Evolutionary conservation across 2,329 filamentous ascomycete species (phyloP).

Genomic region (Didymella pomorum): DNA sequence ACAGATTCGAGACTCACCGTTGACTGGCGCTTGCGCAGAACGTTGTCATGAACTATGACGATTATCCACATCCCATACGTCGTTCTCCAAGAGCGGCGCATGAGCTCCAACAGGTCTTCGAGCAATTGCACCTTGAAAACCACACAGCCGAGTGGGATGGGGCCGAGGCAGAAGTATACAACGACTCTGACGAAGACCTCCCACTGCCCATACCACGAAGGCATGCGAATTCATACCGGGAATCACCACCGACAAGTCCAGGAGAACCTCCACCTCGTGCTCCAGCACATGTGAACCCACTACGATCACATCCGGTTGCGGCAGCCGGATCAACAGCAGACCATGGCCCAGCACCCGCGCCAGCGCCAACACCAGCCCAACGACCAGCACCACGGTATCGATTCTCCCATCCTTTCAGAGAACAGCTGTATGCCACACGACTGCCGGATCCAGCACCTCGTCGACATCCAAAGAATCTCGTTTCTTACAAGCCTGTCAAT

Average conservation of each 20-base stretch:
- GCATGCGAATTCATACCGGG: constrained; percentile 13
- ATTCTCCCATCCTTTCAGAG: constrained; percentile 22
- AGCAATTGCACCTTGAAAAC: constrained; percentile 21
- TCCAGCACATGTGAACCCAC: constrained; percentile 30
- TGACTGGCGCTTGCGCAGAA: constrained; percentile 9
- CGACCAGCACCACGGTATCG: constrained; percentile 6
- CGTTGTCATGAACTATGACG: constrained; percentile 29
- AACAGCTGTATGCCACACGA: constrained; percentile 17
- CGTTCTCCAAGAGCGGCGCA: constrained; percentile 32
- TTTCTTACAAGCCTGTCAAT: constrained; percentile 31
- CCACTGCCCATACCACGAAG: constrained; percentile 31
- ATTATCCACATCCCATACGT: constrained; percentile 29
- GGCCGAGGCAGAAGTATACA: constrained; percentile 6
- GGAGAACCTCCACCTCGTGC: constrained; percentile 10
- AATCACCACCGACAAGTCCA: constrained; percentile 5
- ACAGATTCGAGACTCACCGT: constrained; percentile 10
- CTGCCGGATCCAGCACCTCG: constrained; percentile 24
- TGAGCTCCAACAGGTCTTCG: constrained; percentile 25
- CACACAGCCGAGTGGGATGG: not conserved
- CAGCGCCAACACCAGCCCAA: constrained; percentile 8
- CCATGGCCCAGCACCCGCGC: constrained; percentile 11
- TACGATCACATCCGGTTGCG: constrained; percentile 29
- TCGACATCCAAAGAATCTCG: constrained; percentile 27
- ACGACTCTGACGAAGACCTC: constrained; percentile 23
- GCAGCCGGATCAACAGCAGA: not conserved